Evolutionary conservation across 2,329 filamentous ascomycete genomes (phyloP), one percentile per base, ranked within the genome.

Genomic region (Monosporascus sp.): DNA sequence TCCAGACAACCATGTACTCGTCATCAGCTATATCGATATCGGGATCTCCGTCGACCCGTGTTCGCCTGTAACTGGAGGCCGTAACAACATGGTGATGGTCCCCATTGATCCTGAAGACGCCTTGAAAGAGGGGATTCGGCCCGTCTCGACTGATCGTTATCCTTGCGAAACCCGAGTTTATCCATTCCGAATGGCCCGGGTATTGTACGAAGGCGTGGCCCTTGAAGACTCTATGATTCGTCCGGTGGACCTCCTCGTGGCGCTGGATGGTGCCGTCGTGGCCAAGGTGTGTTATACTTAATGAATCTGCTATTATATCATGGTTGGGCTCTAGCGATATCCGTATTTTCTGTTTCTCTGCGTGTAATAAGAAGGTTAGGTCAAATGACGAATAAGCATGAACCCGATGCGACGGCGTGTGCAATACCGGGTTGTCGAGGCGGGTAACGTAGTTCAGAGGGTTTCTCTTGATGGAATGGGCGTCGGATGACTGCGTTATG

Each of bases 81-180:
- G 90, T 84, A 65, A 95, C 88, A 50, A 99, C 78, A 69, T 97
- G 91, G 71, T 99, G 91, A 62, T 92, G 85, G 66, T 96, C 85
- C 52, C 88, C 84, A 64, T 88, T 76, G 38, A 97, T 74, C 37
- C 87, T 85, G 68, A 97, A 97, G 3, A 88, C 87, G 51, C 94
- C 94, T 70, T 97, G 90, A 62, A 99, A 99, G 31, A 96, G 71
- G 22, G 94, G 94, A 17, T 81, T 68, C 43, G 76, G 70, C 2
- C 94, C 94, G 72, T 99, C 94, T 58, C 79, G 78, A 61, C 84
- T 80, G 11, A 99, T 76, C 48, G 86, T 84, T 57, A 97, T 84
- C 54, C 94, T 81, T 44, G 93, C 90, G 89, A 90, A 97, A 45
- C 94, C 94, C 17, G 86, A 88, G 59, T 87, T 84, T 52, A 84